Percentiles rank a stretch among this genome's conserved stretches.
Conservation (phyloP, 2,329 filamentous ascomycete species). For the Ophiocordyceps camponoti-floridani region DNA sequence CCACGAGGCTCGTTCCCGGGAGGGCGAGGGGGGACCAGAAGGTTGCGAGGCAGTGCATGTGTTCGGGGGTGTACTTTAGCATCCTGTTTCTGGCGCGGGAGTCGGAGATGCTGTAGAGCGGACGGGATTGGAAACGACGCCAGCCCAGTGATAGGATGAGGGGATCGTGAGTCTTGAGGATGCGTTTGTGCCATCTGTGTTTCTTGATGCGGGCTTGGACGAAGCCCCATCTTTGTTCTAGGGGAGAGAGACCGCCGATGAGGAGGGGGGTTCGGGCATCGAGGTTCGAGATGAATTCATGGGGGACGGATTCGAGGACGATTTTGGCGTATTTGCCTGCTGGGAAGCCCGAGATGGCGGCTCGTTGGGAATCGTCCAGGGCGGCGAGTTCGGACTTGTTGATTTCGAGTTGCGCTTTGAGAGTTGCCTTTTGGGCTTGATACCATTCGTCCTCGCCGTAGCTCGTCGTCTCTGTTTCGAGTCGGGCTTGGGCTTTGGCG, state of each 20-base stretch:
- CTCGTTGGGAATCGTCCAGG: conserved; percentile 68
- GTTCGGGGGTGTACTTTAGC: conserved; percentile 97
- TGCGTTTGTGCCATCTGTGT: conserved; percentile 98
- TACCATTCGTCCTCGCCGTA: conserved; percentile 99
- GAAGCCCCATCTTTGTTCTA: conserved; percentile 89
- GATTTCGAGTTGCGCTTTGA: conserved; percentile 93
- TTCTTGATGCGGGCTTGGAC: conserved; percentile 93
- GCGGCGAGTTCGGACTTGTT: conserved; percentile 85
- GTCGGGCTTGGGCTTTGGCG: conserved; percentile 62
- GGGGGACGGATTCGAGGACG: conserved; percentile 73
- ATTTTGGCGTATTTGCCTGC: conserved; percentile 89
- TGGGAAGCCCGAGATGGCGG: conserved; percentile 74
- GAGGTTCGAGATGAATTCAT: conserved; percentile 76
- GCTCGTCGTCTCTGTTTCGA: conserved; percentile 26
- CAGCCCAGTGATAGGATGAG: conserved; percentile 94
- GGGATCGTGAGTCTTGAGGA: conserved; percentile 93
- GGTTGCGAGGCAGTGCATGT: conserved; percentile 96
- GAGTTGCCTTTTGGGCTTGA: conserved; percentile 81
- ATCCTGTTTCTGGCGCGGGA: conserved; percentile 87
- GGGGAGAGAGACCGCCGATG: conserved; percentile 78
- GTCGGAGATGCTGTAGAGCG: conserved; percentile 89
- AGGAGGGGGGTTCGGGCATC: conserved; percentile 68
- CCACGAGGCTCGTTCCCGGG: conserved; percentile 89
- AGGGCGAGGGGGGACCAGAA: conserved; percentile 91
- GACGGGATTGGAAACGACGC: conserved; percentile 83